phyloP scores from a whole-genome alignment of 2,329 filamentous ascomycete genomes.

The Colletotrichum karsti region DNA sequence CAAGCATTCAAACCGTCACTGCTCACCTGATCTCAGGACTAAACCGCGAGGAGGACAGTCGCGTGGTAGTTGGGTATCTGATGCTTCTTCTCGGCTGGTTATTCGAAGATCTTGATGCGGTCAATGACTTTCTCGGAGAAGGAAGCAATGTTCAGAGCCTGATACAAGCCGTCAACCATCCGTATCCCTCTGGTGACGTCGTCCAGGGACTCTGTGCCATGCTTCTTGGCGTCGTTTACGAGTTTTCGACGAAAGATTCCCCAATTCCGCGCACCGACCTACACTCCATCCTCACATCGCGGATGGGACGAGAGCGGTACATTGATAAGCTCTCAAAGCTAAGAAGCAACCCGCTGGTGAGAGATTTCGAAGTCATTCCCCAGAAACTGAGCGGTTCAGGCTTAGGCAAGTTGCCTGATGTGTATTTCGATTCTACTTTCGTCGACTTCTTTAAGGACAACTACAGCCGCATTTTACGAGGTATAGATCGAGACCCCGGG shows the following conservation, averaged over 20 bases:
- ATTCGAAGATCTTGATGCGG: conserved; percentile 89
- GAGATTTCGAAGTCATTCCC: conserved; percentile 89
- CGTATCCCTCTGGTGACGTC: conserved; percentile 67
- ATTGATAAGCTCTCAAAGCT: conserved; percentile 82
- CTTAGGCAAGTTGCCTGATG: conserved; percentile 70
- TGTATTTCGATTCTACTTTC: conserved; percentile 87
- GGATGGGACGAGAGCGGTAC: conserved; percentile 87
- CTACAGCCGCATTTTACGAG: conserved; percentile 83
- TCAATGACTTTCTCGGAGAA: conserved; percentile 92
- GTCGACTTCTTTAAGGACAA: conserved; percentile 97
- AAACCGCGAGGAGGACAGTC: conserved; percentile 78
- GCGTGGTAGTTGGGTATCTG: conserved; percentile 84
- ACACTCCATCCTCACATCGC: conserved; percentile 78
- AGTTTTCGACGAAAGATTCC: conserved; percentile 98
- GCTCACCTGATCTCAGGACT: conserved; percentile 86
- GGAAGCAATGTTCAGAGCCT: conserved; percentile 91
- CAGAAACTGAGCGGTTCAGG: conserved; percentile 67
- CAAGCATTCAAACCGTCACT: conserved; percentile 87
- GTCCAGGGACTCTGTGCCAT: conserved; percentile 86
- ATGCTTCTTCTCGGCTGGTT: conserved; percentile 91
- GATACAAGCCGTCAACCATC: conserved; percentile 75
- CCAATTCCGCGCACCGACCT: conserved; percentile 84
- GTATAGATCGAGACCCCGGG: conserved; percentile 90
- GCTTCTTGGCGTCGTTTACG: conserved; percentile 88
- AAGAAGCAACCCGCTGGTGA: conserved; percentile 78